Conservation (phyloP, 2,329 filamentous ascomycete genomes). For the Leptoxyphium fumago region DNA sequence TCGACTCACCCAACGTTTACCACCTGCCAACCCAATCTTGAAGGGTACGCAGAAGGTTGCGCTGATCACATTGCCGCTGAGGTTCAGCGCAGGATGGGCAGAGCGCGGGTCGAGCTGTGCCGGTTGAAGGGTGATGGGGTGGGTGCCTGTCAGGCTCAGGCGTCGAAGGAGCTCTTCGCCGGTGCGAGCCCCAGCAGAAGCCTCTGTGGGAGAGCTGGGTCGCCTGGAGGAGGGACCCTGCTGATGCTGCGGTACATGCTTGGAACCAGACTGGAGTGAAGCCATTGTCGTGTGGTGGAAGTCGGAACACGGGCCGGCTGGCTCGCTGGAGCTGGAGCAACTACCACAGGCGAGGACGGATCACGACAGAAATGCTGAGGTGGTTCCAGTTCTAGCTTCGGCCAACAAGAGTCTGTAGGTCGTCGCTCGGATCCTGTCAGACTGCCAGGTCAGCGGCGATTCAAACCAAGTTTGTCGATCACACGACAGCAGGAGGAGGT, state of each 20-base stretch:
- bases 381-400: too few relatives aligned
- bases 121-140: conserved; percentile 24
- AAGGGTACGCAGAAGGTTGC: conserved; percentile 50
- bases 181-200: conserved; percentile 29
- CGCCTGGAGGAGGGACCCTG: conserved; percentile 2
- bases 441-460: too few relatives aligned
- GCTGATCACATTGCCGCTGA: conserved; percentile 49
- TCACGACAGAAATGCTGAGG: too few relatives aligned
- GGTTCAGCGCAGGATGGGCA: conserved; percentile 40
- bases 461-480: too few relatives aligned
- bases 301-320: too few relatives aligned
- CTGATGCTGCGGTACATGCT: neutral
- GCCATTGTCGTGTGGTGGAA: neutral
- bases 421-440: too few relatives aligned
- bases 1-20: conserved; percentile 40
- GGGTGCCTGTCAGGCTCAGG: conserved; percentile 31
- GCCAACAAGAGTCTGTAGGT: too few relatives aligned
- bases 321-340: too few relatives aligned
- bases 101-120: conserved; percentile 39
- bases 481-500: too few relatives aligned
- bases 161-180: conserved; percentile 38
- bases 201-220: conserved; percentile 25
- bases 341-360: too few relatives aligned
- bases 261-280: neutral
- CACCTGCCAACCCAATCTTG: conserved; percentile 37